Evolutionary conservation across 805 yeast genomes (phyloP).

Genomic region (Hanseniaspora pseudoguilliermondii): DNA sequence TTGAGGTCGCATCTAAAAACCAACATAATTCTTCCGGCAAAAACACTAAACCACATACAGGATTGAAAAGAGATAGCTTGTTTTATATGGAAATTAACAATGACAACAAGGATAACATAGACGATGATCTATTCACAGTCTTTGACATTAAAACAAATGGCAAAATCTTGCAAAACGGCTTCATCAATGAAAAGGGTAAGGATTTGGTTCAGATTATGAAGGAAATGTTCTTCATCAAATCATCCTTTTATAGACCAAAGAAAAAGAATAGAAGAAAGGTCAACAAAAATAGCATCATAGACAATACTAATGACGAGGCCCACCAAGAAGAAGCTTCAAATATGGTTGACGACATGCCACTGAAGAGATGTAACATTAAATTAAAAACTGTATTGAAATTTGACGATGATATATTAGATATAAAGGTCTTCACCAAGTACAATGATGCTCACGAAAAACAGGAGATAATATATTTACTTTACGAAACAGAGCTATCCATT

Average conservation of each 20-base stretch:
- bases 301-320: not conserved
- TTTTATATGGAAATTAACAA: slow-evolving; percentile 14
- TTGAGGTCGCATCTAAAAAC: not conserved
- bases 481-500: slow-evolving; percentile 24
- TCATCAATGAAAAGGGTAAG: slow-evolving; percentile 22
- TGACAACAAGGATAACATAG: slow-evolving; percentile 19
- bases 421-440: slow-evolving; percentile 21
- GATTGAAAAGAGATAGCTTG: not conserved
- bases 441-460: not conserved
- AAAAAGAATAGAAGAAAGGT: not conserved
- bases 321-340: slow-evolving; percentile 14
- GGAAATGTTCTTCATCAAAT: slow-evolving; percentile 8
- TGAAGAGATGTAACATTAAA: slow-evolving; percentile 23
- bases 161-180: slow-evolving; percentile 27
- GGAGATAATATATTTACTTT: slow-evolving; percentile 21
- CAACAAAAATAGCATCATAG: not conserved
- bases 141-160: slow-evolving; percentile 22
- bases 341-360: slow-evolving; percentile 23
- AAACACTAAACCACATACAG: not conserved
- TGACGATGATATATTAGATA: slow-evolving; percentile 23
- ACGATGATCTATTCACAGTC: slow-evolving; percentile 26
- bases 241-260: not conserved
- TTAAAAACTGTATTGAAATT: slow-evolving; percentile 25
- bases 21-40: not conserved
- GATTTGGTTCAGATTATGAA: slow-evolving; percentile 22